Evolutionary conservation across 2,329 filamentous ascomycete species (phyloP), one percentile per base, ranked within the genome.

Genomic region (Paecilomyces formosus): DNA sequence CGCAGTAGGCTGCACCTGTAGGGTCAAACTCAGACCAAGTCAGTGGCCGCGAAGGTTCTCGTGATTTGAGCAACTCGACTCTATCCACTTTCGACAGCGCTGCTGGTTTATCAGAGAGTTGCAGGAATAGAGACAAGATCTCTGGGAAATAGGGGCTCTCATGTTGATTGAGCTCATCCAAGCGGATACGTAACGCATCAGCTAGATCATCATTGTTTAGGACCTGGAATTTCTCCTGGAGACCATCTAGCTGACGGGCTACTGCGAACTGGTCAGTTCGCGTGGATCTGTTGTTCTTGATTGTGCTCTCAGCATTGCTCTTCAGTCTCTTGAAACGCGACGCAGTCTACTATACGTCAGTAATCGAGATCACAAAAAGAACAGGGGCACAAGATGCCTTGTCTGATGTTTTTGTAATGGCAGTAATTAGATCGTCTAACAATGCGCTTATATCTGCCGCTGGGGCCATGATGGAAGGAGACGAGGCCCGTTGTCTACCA

Each of bases 221-320:
- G 57, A 97, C 82, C 31, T 86, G 83, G 66, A 97, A 94, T 65
- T 93, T 92, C 76, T 97, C 94, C 64, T 92, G 87, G 2, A 97
- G 79, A 0, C 89, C 89, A 54, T 85, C 79, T 1, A 93, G 78
- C 35, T 81, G 81, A 39, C 81, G 81, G 45, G 82, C 77, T 21
- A 92, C 83, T 52, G 89, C 85, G 68, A 92, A 92, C 64, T 90
- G 88, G 67, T 93, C 90, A 1, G 87, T 90, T 39, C 88, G 83
- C 33, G 83, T 77, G 69, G 83, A 85, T 53, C 74, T 82, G 63
- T 71, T 69, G 39, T 73, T 64, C 55, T 70, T 75, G 24, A 78
- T 61, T 51, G 66, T 66, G 39, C 65, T 70, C 54, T 73, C 68
- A 45, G 67, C 66, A 49, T 67, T 71, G 28, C 65, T 63, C 59